Percentiles rank a stretch among this genome's conserved stretches.
phyloP scores from a whole-genome alignment of 129 eudicot species.

The Helianthus tuberosus region DNA sequence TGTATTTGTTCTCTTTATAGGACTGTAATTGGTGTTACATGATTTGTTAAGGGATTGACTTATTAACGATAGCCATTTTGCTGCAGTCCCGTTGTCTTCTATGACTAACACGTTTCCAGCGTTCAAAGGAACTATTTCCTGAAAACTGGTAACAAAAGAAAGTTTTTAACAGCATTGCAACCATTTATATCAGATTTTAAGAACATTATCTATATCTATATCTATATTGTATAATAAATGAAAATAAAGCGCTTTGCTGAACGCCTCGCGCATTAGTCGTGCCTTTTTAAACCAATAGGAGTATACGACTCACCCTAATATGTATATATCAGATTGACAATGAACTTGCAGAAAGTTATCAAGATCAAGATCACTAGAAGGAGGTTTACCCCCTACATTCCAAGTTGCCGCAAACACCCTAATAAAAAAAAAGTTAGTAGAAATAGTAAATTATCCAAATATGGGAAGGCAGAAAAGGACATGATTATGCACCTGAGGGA shows the following conservation, averaged over 20 bases:
- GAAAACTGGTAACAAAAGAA: conserved; percentile 45
- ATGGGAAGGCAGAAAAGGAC: background rate
- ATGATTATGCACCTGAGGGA: conserved; percentile 44
- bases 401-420: conserved; percentile 74
- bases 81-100: conserved; percentile 71
- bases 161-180: background rate
- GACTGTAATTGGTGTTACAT: conserved; percentile 17
- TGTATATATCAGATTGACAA: conserved; percentile 55
- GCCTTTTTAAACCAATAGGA: background rate
- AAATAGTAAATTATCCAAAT: background rate
- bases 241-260: too few species aligned
- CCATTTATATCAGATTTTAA: background rate
- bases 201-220: background rate
- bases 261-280: too few species aligned
- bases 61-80: conserved; percentile 65
- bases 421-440: background rate
- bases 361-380: conserved; percentile 53
- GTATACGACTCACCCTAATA: conserved; percentile 49
- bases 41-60: conserved; percentile 54
- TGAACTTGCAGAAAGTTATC: conserved; percentile 59
- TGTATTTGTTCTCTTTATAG: conserved; percentile 26
- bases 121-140: conserved; percentile 76
- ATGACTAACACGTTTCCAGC: conserved; percentile 72
- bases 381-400: conserved; percentile 75
- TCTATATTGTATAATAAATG: too few species aligned